Evolutionary conservation across 164 flowering plant species (phyloP), one percentile per base, ranked within the genome.

Genomic region (Litsea cubeba): DNA sequence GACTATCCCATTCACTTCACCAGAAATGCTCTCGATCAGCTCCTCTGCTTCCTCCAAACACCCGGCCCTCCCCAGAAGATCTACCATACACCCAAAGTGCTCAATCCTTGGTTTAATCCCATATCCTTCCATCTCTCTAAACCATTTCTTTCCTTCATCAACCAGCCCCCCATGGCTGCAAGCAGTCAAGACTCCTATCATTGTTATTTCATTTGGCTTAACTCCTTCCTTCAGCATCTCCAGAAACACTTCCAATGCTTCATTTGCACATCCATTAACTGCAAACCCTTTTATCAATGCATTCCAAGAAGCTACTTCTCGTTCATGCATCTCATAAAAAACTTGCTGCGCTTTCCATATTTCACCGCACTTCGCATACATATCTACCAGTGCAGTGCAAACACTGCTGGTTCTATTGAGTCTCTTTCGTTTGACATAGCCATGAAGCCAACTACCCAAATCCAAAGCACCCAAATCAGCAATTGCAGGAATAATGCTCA

Each of bases 341-440:
- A 86, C 69, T 46, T 70, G 75, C 72, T 73, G 83, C n/a, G 98
- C 92, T 77, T 82, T 82, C 15, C 67, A 11, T 25, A 87, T 76
- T 63, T 88, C 90, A 2, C 98, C 96, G 70, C 93, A 92, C 78
- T 94, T 92, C 1, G 94, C 88, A 78, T 85, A 92, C 97, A 94
- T 88, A 73, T 91, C 94, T 15, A 92, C 73, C 46, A 92, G 77
- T 15, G 91, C 91, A 12, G 98, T 88, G 30, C 89, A 79, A 2
- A 93, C 84, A 58, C 84, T 86, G 50, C 70, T 78, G 12, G 65
- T 74, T 63, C 69, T 80, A 68, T 91, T 88, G 12, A 91, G 82
- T 26, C 76, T 83, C 78, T 82, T 89, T 77, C 81, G 81, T 70
- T 66, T 74, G 5, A 78, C 88, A 77, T 79, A 88, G 60, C 62